Evolutionary conservation across 768 basidiomycete genomes (phyloP), one percentile per base, ranked within the genome.

Genomic region (Lactarius tabidus): DNA sequence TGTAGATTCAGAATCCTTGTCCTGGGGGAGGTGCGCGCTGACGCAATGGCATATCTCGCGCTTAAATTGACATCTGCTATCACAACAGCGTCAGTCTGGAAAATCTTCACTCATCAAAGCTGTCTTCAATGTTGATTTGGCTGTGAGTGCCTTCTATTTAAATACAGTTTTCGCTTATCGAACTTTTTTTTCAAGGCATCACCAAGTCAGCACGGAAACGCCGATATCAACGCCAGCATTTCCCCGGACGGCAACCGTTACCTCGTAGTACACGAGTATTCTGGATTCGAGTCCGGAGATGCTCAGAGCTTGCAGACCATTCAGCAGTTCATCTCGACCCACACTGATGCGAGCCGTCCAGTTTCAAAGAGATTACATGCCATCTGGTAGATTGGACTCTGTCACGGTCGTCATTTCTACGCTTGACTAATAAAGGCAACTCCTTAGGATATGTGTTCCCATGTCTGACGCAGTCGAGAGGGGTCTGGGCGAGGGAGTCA

Each of bases 1-100:
- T 17, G 38, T 38, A 65, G 64, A 26, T 61, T 65, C 55, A 51
- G 55, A 33, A 52, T 65, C 61, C 60, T 65, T 55, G 59, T 60
- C 20, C 36, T 57, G 12, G 64, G 64, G 23, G 45, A 61, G 59
- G 64, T 65, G 35, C 38, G 64, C 41, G 17, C 18, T 39, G 1
- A 26, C 2, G 12, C 14, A 33, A 23, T n/a, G 9, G 36, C 3
- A 23, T 14, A 6, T 6, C 9, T 6, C 6, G 14, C 15, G n/a
- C 12, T 20, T 6, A 31, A 28, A 17, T 28, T 60, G 20, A 65
- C 20, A 18, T 4, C 20, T 10, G 10, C n/a, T 33, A 6, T 60
- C 23, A 33, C 29, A 14, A 8, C 29, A 65, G 64, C 36, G 35
- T 3, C 33, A 20, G 12, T 65, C 64, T 3, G 64, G 64, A 33